These are phyloP conservation scores for Cornus suecica DNA, from an alignment of 148 eudicot species.

Conservation along the genomic window DNA sequence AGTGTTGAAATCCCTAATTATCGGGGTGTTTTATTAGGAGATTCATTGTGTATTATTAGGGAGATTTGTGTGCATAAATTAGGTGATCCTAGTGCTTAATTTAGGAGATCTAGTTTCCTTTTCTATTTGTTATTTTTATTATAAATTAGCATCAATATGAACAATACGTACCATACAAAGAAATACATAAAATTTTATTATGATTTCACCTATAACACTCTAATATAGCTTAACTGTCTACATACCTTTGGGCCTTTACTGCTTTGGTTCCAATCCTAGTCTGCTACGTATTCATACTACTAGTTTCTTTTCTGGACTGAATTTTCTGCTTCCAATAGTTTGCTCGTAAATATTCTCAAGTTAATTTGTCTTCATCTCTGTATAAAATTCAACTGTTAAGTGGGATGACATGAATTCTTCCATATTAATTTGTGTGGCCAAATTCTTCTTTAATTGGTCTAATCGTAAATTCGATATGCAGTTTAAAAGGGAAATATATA, in stretches of 20 bases:
- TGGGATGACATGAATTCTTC: background rate
- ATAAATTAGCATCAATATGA: too few species aligned
- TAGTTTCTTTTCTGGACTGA: background rate
- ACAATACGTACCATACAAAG: too few species aligned
- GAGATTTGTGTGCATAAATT: too few species aligned
- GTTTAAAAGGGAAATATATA: background rate
- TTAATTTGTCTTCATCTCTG: background rate
- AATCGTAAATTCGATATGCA: background rate
- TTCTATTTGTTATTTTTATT: too few species aligned
- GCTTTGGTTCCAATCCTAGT: background rate
- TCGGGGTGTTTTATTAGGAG: too few species aligned
- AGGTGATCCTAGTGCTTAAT: too few species aligned
- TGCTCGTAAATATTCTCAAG: background rate
- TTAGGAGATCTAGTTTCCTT: too few species aligned
- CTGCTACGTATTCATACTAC: background rate
- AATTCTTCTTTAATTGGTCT: background rate
- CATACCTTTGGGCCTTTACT: background rate
- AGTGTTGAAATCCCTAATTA: too few species aligned
- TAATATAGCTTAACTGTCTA: background rate
- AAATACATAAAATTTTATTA: background rate
- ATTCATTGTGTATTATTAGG: too few species aligned
- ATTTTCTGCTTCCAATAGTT: constrained; percentile 2
- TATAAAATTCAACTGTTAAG: background rate
- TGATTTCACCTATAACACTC: background rate
- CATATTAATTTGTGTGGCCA: background rate